Conservation (phyloP, 306 rosid species). For the Pyrus bretschneideri region DNA sequence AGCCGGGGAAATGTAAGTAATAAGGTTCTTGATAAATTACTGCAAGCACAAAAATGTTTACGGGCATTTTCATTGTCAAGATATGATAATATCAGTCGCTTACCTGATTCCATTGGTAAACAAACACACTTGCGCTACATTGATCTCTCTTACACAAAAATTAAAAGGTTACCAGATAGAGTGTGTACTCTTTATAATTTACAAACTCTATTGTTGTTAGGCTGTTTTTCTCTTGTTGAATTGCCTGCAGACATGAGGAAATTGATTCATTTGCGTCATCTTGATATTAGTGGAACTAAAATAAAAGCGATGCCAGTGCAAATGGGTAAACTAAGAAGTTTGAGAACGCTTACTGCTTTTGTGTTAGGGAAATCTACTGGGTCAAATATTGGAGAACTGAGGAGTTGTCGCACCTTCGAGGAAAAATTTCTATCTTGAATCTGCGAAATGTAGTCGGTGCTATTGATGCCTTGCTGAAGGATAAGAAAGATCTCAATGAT, state of each 20-base stretch:
- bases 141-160: not conserved
- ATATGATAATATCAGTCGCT: too few relatives aligned
- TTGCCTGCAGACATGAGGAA: not conserved
- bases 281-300: not conserved
- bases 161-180: not conserved
- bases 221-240: not conserved
- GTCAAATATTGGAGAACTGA: not conserved
- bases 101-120: not conserved
- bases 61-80: not conserved
- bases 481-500: too few relatives aligned
- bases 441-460: too few relatives aligned
- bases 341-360: not conserved
- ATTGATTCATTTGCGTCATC: not conserved
- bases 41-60: not conserved
- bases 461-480: too few relatives aligned
- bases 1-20: not conserved
- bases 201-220: not conserved
- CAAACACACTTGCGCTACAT: not conserved
- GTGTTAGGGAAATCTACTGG: not conserved
- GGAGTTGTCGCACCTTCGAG: not conserved
- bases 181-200: constrained; percentile 7
- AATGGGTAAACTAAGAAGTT: not conserved
- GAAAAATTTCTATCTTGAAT: constrained; percentile 3
- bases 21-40: not conserved
- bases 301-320: not conserved